A percentile compares a stretch with the other conserved stretches of the same genome.
These are phyloP conservation scores for Colletotrichum viniferum DNA, from an alignment of 2,329 filamentous ascomycete genomes.

Conservation along the genomic window DNA sequence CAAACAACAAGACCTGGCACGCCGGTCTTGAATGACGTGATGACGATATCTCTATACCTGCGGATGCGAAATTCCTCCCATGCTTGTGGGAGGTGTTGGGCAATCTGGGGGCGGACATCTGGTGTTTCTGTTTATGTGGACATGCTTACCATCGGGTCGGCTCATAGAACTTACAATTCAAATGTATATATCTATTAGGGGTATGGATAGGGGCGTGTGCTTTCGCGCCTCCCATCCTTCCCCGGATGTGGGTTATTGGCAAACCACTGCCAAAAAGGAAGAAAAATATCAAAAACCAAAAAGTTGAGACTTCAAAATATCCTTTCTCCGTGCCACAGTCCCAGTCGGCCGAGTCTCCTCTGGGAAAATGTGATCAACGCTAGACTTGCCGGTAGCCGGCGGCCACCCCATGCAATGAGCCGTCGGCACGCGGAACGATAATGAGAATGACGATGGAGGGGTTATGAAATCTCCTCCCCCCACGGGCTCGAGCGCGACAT, in stretches of 20 bases:
- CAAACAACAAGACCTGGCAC: not conserved
- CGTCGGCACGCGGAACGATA: not conserved
- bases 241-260: not conserved
- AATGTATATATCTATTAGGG: constrained; percentile 16
- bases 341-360: not conserved
- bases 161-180: constrained; percentile 12
- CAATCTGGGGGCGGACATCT: not conserved
- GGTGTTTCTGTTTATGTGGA: constrained; percentile 15
- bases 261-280: not conserved
- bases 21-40: constrained; percentile 16
- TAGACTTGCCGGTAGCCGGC: not conserved
- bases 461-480: not conserved
- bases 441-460: not conserved
- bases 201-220: not conserved
- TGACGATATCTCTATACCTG: constrained; percentile 20
- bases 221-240: not conserved
- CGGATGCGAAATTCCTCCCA: not conserved
- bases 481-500: not conserved
- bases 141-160: not conserved
- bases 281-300: not conserved
- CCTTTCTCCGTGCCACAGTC: not conserved
- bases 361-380: not conserved
- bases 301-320: not conserved
- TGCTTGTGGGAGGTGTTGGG: not conserved
- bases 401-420: not conserved